phyloP scores from a whole-genome alignment of 2,329 filamentous ascomycete species.

The Chrysoporthe deuterocubensis region DNA sequence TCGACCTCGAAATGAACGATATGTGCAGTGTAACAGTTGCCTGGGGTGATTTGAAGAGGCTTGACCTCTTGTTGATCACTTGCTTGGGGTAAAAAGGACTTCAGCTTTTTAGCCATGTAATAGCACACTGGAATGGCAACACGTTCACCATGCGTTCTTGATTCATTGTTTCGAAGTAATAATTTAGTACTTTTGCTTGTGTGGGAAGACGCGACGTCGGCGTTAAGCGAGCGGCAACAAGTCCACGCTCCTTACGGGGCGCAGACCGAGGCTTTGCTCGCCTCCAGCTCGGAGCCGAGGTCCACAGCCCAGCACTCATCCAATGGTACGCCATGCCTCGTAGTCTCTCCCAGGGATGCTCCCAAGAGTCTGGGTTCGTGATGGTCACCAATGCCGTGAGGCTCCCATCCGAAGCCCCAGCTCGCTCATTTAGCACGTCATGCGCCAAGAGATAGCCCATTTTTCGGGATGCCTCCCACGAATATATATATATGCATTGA shows the following conservation, averaged over 20 bases:
- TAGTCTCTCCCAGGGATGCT: background rate
- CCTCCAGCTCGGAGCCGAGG: background rate
- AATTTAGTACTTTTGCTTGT: background rate
- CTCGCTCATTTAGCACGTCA: background rate
- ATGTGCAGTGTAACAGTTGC: background rate
- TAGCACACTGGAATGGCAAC: background rate
- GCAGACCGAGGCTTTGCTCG: background rate
- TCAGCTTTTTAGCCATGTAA: background rate
- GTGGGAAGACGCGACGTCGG: constrained; percentile 1
- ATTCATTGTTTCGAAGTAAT: background rate
- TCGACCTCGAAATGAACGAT: background rate
- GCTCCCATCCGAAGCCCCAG: background rate
- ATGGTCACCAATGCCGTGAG: background rate
- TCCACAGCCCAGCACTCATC: background rate
- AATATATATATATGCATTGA: background rate
- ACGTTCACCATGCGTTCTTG: background rate
- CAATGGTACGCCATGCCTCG: background rate
- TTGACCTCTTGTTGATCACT: background rate
- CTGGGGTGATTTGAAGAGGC: background rate
- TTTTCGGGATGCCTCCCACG: background rate
- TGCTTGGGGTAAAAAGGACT: background rate
- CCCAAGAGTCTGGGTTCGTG: background rate
- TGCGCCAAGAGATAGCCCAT: background rate
- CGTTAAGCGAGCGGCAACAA: constrained; percentile 1
- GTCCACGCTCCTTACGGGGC: constrained; percentile 6